Evolutionary conservation across 768 basidiomycete genomes (phyloP), one percentile per base, ranked within the genome.

Genomic region (Hysterangium stoloniferum): DNA sequence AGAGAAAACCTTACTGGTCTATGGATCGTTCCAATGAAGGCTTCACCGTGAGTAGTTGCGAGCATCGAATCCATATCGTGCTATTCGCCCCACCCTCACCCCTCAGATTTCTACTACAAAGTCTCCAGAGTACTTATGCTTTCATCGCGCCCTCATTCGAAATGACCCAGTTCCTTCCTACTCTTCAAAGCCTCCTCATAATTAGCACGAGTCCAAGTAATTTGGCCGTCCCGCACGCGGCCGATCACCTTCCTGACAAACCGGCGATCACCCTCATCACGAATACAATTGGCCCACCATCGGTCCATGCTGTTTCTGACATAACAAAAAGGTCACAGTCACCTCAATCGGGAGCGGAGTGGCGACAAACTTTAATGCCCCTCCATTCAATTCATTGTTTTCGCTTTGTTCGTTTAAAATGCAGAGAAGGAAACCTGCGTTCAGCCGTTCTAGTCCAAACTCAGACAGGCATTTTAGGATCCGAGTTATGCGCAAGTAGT

Each of bases 201-300:
- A 62, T 72, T 69, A 43, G 74, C 69, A 44, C 79, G 71, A 17
- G 80, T 80, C 22, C 72, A 63, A 53, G 66, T 73, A 0, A 48
- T 41, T 17, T 62, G 59, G 17, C 63, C 68, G 27, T 58, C 54
- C 45, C 84, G 74, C 34, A 78, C 81, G 45, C 69, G 72, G 45
- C 56, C 51, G 28, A 86, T 76, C 46, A 74, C 54, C n/a, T 59
- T 63, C 27, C 70, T 66, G 33, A 86, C 70, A 74, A 76, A 80
- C 22, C 64, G 59, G 55, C 84, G 69, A 54, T 84, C 80, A 53
- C 69, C 65, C n/a, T 73, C 71, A 55, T 81, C 71, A 53, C 85
- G 70, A 45, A 85, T 66, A 60, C 84, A 87, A 58, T 83, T 83
- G 17, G 78, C 77, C 85, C 85, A 86, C 80, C 82, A 88, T 51